Evolutionary conservation across 192 early-diverging fungal species (phyloP).

Genomic region (Rhizophagus sp.): DNA sequence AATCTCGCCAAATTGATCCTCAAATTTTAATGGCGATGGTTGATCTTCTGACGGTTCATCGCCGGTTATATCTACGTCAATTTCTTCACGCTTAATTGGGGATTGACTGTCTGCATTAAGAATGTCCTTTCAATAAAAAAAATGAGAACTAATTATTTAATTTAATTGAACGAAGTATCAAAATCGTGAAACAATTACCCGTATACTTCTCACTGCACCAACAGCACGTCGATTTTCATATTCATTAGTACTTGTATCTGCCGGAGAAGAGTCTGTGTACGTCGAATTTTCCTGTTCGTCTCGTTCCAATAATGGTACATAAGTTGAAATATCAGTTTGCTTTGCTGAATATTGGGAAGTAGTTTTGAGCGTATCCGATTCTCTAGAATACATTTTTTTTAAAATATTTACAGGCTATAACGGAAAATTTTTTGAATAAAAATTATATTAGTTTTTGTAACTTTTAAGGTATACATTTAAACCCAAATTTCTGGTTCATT

Average conservation of each 20-base stretch:
- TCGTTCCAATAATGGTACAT: not conserved
- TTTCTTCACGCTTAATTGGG: conserved; percentile 17
- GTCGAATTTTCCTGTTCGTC: not conserved
- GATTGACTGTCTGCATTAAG: conserved; percentile 22
- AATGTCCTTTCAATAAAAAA: conserved; percentile 21
- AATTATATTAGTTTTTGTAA: not conserved
- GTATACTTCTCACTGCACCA: conserved; percentile 13
- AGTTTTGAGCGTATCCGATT: not conserved
- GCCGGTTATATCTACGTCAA: conserved; percentile 7
- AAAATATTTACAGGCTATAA: not conserved
- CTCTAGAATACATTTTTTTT: not conserved
- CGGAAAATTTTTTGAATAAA: not conserved
- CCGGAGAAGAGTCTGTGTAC: conserved; percentile 14
- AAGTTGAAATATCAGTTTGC: not conserved
- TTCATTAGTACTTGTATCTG: conserved; percentile 10
- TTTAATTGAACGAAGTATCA: not conserved
- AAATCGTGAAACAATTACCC: not conserved
- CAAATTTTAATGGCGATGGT: not conserved
- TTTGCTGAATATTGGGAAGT: not conserved
- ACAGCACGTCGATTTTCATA: not conserved
- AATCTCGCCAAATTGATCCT: conserved; percentile 17
- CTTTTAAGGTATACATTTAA: not conserved
- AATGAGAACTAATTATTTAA: not conserved
- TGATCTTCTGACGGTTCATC: not conserved
- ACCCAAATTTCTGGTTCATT: not conserved